Conservation (phyloP, 2,329 filamentous ascomycete species). For the Claviceps purpurea region DNA sequence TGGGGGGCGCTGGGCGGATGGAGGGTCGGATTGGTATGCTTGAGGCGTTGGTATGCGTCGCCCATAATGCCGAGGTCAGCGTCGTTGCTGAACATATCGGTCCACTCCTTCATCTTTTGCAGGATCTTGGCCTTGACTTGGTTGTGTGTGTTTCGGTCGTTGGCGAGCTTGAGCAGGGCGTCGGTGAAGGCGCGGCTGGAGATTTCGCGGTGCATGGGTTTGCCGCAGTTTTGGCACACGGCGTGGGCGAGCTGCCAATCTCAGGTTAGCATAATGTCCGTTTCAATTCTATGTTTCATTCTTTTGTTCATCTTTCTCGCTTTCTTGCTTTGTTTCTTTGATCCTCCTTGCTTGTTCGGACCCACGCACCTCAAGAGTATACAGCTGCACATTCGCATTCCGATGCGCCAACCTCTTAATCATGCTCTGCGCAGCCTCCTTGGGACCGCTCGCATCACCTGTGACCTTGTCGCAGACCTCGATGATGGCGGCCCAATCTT, state of each 20-base stretch:
- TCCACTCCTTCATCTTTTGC: conserved; percentile 93
- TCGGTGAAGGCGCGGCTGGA: conserved; percentile 90
- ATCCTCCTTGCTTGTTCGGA: neutral
- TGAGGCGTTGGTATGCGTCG: conserved; percentile 80
- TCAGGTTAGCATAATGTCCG: no score
- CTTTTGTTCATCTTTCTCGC: neutral
- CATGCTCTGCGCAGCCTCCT: conserved; percentile 77
- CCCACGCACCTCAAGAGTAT: conserved; percentile 63
- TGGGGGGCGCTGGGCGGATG: conserved; percentile 85
- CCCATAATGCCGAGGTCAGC: conserved; percentile 95
- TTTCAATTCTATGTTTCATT: no score
- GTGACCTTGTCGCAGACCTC: conserved; percentile 49
- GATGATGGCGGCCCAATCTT: conserved; percentile 56
- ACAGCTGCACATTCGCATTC: conserved; percentile 92
- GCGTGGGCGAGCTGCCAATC: conserved; percentile 59
- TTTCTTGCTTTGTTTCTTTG: neutral
- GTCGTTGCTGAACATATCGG: conserved; percentile 82
- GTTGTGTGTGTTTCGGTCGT: conserved; percentile 88
- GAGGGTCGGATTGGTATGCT: conserved; percentile 72
- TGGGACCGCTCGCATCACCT: conserved; percentile 45
- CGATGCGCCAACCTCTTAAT: conserved; percentile 87
- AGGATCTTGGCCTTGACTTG: conserved; percentile 96
- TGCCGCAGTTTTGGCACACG: conserved; percentile 81
- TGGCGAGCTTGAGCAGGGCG: conserved; percentile 76
- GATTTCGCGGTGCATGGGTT: conserved; percentile 75